Percentiles rank a stretch among this genome's conserved stretches.
phyloP scores from a whole-genome alignment of 306 rosid genomes.

The Albizia julibrissin region DNA sequence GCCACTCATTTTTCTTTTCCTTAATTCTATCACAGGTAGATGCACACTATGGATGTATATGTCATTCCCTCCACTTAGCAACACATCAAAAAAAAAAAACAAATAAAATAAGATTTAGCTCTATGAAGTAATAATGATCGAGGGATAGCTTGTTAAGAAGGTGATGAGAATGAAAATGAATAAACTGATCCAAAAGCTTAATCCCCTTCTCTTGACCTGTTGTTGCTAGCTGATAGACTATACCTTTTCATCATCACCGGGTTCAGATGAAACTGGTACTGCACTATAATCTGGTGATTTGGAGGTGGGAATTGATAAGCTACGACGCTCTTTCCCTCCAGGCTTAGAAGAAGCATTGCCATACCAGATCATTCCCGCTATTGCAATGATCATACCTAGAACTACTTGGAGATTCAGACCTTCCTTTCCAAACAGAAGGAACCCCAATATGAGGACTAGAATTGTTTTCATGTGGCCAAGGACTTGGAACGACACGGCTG shows the following conservation, averaged over 20 bases:
- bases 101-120: conserved; percentile 28
- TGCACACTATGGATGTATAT: conserved; percentile 9
- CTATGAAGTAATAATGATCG: conserved; percentile 33
- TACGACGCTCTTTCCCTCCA: conserved; percentile 84
- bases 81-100: conserved; percentile 3
- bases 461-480: conserved; percentile 93
- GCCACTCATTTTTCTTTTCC: background rate
- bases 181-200: conserved; percentile 42
- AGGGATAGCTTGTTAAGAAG: conserved; percentile 39
- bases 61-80: conserved; percentile 22
- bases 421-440: conserved; percentile 87
- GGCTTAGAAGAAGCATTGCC: conserved; percentile 90
- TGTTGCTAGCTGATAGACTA: conserved; percentile 40
- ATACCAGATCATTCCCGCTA: conserved; percentile 84
- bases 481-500: conserved; percentile 88
- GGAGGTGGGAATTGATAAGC: conserved; percentile 47
- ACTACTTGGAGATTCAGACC: conserved; percentile 82
- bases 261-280: conserved; percentile 54
- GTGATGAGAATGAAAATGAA: conserved; percentile 49
- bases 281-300: conserved; percentile 57
- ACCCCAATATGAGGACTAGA: conserved; percentile 75
- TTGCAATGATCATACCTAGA: conserved; percentile 75
- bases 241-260: conserved; percentile 65
- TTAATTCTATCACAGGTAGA: background rate
- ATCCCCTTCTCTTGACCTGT: conserved; percentile 7